Base-by-base conservation (phyloP, 441 rosid genomes). In the California macrophylla region DNA sequence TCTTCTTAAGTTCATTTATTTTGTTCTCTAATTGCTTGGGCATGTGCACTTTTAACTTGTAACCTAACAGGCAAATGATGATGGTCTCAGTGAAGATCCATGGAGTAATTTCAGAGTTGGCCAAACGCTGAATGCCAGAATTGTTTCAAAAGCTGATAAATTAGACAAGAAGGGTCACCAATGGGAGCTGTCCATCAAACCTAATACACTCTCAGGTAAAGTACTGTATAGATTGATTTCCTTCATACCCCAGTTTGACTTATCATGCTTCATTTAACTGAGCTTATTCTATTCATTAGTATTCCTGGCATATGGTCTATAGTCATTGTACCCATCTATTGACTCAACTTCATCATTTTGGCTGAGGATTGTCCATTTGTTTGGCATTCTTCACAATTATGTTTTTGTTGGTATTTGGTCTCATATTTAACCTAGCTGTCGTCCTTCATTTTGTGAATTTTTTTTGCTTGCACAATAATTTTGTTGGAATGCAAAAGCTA, bases 151-250 rank as follows among this genome's bases (percentile, higher is more conserved):
- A 83, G 77, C 86, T 65, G 67, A 76, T 64, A 85, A 74, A 79
- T 75, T 85, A 65, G 85, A 82, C 74, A 82, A 80, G 79, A 82
- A 80, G 79, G 78, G 77, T 71, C 70, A 77, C 72, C 83, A 76
- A 20, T 92, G 99, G 98, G 98, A 94, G 83, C 85, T 94, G 66
- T 89, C 98, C 72, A 75, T 85, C 69, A 94, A 88, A 85, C 89
- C 96, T 56, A 60, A 84, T 72, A 67, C 73, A 38, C 84, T 94
- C 69, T 61, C 80, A 77, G 98, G 99, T 94, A 82, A 74, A 66
- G 69, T 61, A 56, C n/a, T 50, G 54, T n/a, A 47, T 47, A 0
- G 20, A n/a, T 47, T 47, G 54, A 47, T 47, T 47, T 47, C 54
- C 54, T 47, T n/a, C 54, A 47, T 47, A 47, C 21, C 54, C n/a